Evolutionary conservation across 2,329 filamentous ascomycete species (phyloP), one percentile per base, ranked within the genome.

Genomic region (Dactylellina drechsleri): DNA sequence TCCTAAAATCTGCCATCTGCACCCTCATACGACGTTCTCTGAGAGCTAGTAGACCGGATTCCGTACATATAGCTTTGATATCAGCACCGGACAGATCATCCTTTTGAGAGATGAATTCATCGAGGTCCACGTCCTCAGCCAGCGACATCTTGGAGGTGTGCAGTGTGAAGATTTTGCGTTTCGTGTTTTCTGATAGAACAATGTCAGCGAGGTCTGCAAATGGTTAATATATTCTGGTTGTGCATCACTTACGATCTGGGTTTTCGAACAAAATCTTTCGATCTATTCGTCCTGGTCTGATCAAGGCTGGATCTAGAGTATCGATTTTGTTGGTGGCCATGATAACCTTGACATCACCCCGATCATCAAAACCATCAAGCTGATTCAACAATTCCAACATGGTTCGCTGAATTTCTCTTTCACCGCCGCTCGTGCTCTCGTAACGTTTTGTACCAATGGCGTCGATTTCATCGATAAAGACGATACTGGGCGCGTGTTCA

Each of bases 281-380:
- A 83, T 99, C 95, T 82, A 99, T 99, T 87, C 95, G 93, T 77
- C 95, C 95, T 52, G 95, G 95, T 78, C 95, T 91, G 81, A 99
- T 99, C 79, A 99, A 86, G 16, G 95, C 95, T 66, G 95, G 95
- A 81, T 99, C 96, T 28, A 99, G 87, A 2, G 92, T 96, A 79
- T 99, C 96, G 79, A 99, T 99, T 88, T 99, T 99, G 89, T 99
- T 99, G 78, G 95, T 99, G 12, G 95, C 96, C 93, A 99, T 98
- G 83, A 99, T 94, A 76, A 99, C 95, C 86, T 99, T 99, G 83
- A 99, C 94, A 81, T 99, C 95, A 79, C 95, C 96, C 76, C 95
- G 92, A 83, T 99, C 96, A 81, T 99, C 95, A 84, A 99, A 99
- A 80, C 95, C 95, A 82, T 99, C 95, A 7, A 99, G 89, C 85